phyloP scores from a whole-genome alignment of 345 rosid genomes.

The Eucalyptus grandis region DNA sequence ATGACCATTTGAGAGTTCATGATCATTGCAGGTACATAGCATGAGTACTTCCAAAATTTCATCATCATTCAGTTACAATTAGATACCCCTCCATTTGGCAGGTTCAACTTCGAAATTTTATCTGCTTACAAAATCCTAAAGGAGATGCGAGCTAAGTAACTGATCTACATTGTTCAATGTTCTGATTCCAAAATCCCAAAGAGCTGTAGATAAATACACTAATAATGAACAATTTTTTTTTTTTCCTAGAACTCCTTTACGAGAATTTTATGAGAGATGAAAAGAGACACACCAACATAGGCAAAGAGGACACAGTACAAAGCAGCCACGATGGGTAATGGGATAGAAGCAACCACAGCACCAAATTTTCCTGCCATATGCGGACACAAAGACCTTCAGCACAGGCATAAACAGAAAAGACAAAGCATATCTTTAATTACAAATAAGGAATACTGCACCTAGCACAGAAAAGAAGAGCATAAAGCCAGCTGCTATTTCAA shows the following conservation, averaged over 20 bases:
- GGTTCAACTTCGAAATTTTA: background rate
- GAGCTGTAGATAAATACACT: background rate
- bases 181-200: background rate
- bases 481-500: constrained; percentile 67
- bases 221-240: background rate
- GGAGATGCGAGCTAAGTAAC: background rate
- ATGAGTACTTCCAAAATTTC: background rate
- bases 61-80: background rate
- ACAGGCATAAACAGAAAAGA: background rate
- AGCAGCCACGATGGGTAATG: constrained; percentile 76
- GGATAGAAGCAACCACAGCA: constrained; percentile 87
- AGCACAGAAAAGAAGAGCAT: constrained; percentile 90
- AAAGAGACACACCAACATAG: constrained; percentile 58
- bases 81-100: background rate
- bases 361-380: constrained; percentile 70
- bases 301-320: constrained; percentile 74
- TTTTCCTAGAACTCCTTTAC: background rate
- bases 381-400: background rate
- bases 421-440: background rate
- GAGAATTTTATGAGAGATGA: background rate
- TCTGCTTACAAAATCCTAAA: background rate
- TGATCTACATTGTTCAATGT: background rate
- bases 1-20: background rate
- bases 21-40: background rate
- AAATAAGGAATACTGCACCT: constrained; percentile 13